Percentiles rank a stretch among this genome's conserved stretches.
Conservation (phyloP, 495 filamentous ascomycete species). For the Amorphotheca resinae region DNA sequence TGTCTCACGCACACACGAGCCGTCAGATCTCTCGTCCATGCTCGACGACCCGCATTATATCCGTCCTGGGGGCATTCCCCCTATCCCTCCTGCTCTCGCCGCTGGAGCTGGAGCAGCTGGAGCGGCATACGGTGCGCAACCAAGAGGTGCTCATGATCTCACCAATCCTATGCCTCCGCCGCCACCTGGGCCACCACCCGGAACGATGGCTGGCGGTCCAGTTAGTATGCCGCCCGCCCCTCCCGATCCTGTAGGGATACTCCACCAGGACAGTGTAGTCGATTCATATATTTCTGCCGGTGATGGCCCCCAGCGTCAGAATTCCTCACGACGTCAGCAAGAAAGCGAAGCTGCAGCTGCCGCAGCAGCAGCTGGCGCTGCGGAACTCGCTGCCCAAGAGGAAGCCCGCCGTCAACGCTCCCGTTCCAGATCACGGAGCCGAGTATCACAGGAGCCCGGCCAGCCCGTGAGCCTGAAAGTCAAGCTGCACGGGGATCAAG, state of each 20-base stretch:
- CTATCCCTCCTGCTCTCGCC: conserved; percentile 29
- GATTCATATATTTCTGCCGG: conserved; percentile 41
- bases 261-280: conserved; percentile 42
- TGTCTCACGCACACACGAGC: conserved; percentile 20
- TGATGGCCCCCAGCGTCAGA: conserved; percentile 34
- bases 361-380: conserved; percentile 34
- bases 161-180: conserved; percentile 32
- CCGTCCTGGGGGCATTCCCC: conserved; percentile 24
- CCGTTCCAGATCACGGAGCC: conserved; percentile 11
- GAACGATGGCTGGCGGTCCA: conserved; percentile 8
- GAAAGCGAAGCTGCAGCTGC: conserved; percentile 36
- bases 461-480: conserved; percentile 69
- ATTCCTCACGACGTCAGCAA: conserved; percentile 26
- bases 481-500: conserved; percentile 61
- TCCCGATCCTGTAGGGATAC: conserved; percentile 40
- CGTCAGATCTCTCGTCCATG: conserved; percentile 18
- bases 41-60: conserved; percentile 17
- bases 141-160: conserved; percentile 22
- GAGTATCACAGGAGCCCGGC: conserved; percentile 25
- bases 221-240: conserved; percentile 37
- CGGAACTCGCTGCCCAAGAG: conserved; percentile 27
- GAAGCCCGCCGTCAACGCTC: conserved; percentile 8
- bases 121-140: conserved; percentile 17
- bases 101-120: conserved; percentile 17
- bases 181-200: conserved; percentile 11